Evolutionary conservation across 1,284 basidiomycete species (phyloP).

Genomic region (Cutaneotrichosporon dermatis): DNA sequence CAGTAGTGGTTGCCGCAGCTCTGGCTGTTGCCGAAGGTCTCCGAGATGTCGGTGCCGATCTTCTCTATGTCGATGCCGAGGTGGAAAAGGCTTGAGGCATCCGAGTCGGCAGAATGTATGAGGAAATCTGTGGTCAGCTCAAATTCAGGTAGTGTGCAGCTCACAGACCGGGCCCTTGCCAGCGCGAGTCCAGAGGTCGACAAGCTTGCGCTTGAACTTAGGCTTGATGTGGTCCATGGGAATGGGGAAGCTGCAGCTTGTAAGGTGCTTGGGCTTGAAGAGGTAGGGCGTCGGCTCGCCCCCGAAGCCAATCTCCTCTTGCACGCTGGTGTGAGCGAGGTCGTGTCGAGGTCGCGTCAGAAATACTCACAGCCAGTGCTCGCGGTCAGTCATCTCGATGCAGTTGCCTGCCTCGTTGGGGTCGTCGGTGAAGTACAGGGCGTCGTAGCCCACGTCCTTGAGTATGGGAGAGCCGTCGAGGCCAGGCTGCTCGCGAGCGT

Average conservation of each 20-base stretch:
- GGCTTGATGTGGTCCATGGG: conserved; percentile 14
- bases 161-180: conserved; percentile 22
- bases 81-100: no score
- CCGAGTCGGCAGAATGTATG: no score
- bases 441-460: conserved; percentile 21
- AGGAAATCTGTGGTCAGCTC: conserved; percentile 20
- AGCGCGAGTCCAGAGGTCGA: conserved; percentile 27
- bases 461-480: neutral
- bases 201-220: conserved; percentile 25
- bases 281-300: conserved; percentile 14
- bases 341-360: no score
- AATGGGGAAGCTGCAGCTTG: neutral
- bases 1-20: no score
- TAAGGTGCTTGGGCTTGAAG: no score
- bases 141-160: no score
- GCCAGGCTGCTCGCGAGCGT: conserved; percentile 20
- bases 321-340: conserved; percentile 9
- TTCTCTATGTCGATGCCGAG: no score
- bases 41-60: no score
- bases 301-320: conserved; percentile 20
- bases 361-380: conserved; percentile 29
- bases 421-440: conserved; percentile 10
- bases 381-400: conserved; percentile 32
- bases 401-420: conserved; percentile 11
- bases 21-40: no score